A percentile compares a stretch with the other conserved stretches of the same genome.
Evolutionary conservation across 2,329 filamentous ascomycete genomes (phyloP).

Genomic region (Fusarium vanettenii): DNA sequence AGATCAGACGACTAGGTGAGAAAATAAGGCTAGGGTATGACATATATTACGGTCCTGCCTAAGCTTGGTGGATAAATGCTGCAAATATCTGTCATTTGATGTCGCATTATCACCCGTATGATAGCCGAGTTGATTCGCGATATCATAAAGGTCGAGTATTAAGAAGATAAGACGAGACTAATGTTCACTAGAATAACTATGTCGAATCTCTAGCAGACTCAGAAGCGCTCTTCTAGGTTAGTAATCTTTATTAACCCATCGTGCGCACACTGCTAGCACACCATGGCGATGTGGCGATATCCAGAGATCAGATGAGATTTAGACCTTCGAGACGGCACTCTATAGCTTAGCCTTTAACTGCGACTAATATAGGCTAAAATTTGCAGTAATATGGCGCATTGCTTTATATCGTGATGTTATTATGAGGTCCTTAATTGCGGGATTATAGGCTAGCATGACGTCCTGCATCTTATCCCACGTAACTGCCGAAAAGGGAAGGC

Average conservation of each 20-base stretch:
- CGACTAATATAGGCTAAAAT: too few relatives aligned
- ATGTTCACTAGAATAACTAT: background rate
- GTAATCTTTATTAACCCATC: background rate
- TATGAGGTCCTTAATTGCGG: too few relatives aligned
- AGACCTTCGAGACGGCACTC: too few relatives aligned
- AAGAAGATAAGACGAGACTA: background rate
- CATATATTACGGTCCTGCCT: background rate
- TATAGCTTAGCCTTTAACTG: too few relatives aligned
- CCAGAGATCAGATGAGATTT: too few relatives aligned
- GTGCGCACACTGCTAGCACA: background rate
- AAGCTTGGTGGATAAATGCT: background rate
- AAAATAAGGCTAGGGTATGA: background rate
- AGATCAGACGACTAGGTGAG: background rate
- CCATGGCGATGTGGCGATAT: background rate
- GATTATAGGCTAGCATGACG: background rate
- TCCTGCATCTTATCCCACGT: background rate
- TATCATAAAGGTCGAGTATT: background rate
- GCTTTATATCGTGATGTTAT: too few relatives aligned
- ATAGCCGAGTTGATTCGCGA: background rate
- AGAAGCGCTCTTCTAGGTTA: background rate
- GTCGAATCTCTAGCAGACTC: background rate
- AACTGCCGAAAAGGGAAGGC: background rate
- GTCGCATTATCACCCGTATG: background rate
- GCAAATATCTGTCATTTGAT: background rate
- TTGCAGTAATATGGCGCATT: too few relatives aligned